Evolutionary conservation across 441 rosid species (phyloP).

Genomic region (Daphne laureola): DNA sequence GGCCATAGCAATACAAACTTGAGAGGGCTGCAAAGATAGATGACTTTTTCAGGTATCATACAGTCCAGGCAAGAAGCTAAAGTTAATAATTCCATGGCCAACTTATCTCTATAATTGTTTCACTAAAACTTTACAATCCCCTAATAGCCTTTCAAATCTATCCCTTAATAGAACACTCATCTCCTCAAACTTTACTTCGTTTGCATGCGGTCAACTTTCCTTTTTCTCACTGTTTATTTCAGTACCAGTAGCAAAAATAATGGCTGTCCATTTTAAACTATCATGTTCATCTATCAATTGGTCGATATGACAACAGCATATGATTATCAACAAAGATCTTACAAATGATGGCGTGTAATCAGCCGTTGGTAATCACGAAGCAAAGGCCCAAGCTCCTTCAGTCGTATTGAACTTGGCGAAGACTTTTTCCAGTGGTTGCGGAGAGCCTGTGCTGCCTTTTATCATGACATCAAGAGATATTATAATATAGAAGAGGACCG

Average conservation of each 20-base stretch:
- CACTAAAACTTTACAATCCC: no score
- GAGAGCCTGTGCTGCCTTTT: constrained; percentile 51
- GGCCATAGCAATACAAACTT: no score
- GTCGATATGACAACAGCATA: not conserved
- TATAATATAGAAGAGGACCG: constrained; percentile 14
- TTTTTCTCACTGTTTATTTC: no score
- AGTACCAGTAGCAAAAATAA: not conserved
- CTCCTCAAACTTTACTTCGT: no score
- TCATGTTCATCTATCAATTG: not conserved
- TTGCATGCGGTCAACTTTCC: no score
- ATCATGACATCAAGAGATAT: constrained; percentile 15
- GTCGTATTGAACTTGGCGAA: constrained; percentile 41
- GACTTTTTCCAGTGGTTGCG: constrained; percentile 78
- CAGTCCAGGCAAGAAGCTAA: no score
- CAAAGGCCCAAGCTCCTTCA: constrained; percentile 80
- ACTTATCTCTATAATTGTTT: no score
- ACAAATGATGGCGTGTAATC: constrained; percentile 43
- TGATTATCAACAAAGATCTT: constrained; percentile 27
- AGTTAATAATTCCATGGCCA: no score
- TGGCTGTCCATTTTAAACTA: not conserved
- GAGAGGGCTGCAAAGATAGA: no score
- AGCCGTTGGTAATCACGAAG: constrained; percentile 86
- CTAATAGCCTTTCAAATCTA: no score
- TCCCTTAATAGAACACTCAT: no score
- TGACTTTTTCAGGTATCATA: no score